Conservation (phyloP, 345 rosid species). For the Brassica rapa region DNA sequence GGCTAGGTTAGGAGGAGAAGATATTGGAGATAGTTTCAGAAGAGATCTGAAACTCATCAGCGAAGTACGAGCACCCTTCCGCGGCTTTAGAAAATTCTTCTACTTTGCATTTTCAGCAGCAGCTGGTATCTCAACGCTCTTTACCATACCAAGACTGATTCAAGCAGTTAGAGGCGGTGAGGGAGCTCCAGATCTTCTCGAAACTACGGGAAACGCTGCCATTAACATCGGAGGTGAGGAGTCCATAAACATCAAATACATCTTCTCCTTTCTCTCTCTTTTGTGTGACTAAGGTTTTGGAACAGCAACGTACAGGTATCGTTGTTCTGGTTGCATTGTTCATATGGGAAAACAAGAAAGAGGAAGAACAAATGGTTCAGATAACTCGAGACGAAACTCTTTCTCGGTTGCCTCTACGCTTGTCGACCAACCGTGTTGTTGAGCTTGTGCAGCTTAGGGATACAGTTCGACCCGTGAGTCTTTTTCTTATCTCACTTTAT, state of each 20-base stretch:
- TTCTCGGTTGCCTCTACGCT: conserved; percentile 86
- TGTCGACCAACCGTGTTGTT: conserved; percentile 88
- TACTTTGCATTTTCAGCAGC: conserved; percentile 79
- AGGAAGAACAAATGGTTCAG: conserved; percentile 93
- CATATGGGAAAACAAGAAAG: conserved; percentile 93
- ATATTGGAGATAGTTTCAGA: conserved; percentile 79
- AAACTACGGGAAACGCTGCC: conserved; percentile 79
- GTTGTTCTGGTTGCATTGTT: conserved; percentile 69
- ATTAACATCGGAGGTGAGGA: conserved; percentile 82
- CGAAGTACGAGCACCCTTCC: conserved; percentile 98
- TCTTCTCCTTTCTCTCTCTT: conserved; percentile 15
- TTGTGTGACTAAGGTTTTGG: conserved; percentile 57
- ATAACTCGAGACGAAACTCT: conserved; percentile 86
- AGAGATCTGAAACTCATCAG: conserved; percentile 95
- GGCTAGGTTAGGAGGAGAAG: conserved; percentile 97
- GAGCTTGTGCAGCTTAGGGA: conserved; percentile 95
- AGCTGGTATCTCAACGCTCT: conserved; percentile 85
- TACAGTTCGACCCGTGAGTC: conserved; percentile 87
- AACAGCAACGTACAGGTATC: conserved; percentile 84
- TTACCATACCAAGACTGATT: conserved; percentile 80
- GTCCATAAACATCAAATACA: not conserved
- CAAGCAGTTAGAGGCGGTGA: conserved; percentile 74
- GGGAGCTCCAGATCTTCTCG: conserved; percentile 76
- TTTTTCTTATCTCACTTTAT: not conserved
- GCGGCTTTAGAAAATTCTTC: conserved; percentile 85